Base-by-base conservation (phyloP, 176 grass and related monocot species). In the Carex parvula region DNA sequence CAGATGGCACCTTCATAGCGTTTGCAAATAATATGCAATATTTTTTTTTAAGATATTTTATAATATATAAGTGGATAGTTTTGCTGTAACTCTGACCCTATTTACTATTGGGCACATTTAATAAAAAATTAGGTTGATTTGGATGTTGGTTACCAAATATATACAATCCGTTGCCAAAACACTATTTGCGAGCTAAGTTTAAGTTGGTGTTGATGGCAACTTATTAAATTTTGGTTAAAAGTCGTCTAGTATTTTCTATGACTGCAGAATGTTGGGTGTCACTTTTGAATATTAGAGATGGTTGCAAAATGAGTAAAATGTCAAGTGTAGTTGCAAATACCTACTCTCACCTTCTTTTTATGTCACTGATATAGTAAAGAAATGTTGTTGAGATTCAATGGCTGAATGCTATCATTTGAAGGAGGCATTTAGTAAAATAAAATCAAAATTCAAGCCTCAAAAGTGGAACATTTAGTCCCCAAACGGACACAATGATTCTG, bases 1-100 rank as follows among this genome's bases (percentile, higher is more conserved):
- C 16, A 86, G 55, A 92, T 54, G 33, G 39, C 22, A 63, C 53
- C 17, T 18, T 80, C 72, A 11, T 60, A 83, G 69, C 48, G 63
- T 87, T 65, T 73, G 55, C 42, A 60, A 84, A 14, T 71, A 87
- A 2, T 60, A 61, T 81, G 32, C 50, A 81, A 84, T 29, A 32
- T 54, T 30, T 84, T 15, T n/a, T 82, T 60, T 82, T 60, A 58
- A 10, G 61, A 50, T 60, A 82, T 83, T 42, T 32, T 44, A 72
- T 18, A 82, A 9, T 39, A 39, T 5, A 39, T 79, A 75, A 39
- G 30, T 35, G 7, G 35, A 48, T 72, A 72, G 8, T 11, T 42
- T 72, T 20, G 1, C 33, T 1, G 11, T 71, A 22, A 76, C 3
- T 76, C 17, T 35, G 29, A 35, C 30, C 44, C 22, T 22, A 7